Base-by-base conservation (phyloP, 768 basidiomycete genomes). In the Rhizopogon rudus region DNA sequence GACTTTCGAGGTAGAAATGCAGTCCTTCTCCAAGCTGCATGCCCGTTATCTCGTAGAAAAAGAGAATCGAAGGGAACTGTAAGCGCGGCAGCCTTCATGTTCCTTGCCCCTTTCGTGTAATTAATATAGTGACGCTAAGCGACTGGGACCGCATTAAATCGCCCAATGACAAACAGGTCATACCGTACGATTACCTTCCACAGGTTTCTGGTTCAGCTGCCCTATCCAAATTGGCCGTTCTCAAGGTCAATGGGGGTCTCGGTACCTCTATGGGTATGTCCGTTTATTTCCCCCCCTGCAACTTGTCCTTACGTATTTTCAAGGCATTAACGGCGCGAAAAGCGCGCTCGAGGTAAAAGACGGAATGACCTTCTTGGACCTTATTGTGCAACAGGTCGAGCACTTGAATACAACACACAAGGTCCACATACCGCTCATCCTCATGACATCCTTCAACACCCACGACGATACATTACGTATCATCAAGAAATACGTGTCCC, bases 401-500 rank as follows among this genome's bases (percentile, higher is more conserved):
- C 91, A 96, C 71, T 85, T 96, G 67, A 94, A 95, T 80, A 88
- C 86, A 51, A 81, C 83, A 48, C 77, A 83, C 67, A 83, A 82
- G 60, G 87, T 91, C 72, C 88, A 97, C 73, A 91, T 96, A 44
- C 94, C 93, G n/a, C 88, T 97, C 71, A 89, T 97, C 75, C 84
- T 98, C 67, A 96, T 97, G 96, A 97, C 94, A 67, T 96, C 93
- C 54, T 98, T 98, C 81, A 96, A 96, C 79, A 98, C 95, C 17
- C 91, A 94, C 70, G 92, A 97, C 39, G 94, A 98, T 71, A 96
- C 95, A 49, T 84, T 91, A 59, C 88, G 91, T 61, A 92, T 97
- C 80, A 93, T 95, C 74, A 93, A 97, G 73, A 97, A 96, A 76
- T 97, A 97, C 71, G 85, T 87, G 50, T 91, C 93, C 76, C 93